Evolutionary conservation across 1,139 yeast species (phyloP), one percentile per base, ranked within the genome.

Genomic region (Komagataea norvegica): DNA sequence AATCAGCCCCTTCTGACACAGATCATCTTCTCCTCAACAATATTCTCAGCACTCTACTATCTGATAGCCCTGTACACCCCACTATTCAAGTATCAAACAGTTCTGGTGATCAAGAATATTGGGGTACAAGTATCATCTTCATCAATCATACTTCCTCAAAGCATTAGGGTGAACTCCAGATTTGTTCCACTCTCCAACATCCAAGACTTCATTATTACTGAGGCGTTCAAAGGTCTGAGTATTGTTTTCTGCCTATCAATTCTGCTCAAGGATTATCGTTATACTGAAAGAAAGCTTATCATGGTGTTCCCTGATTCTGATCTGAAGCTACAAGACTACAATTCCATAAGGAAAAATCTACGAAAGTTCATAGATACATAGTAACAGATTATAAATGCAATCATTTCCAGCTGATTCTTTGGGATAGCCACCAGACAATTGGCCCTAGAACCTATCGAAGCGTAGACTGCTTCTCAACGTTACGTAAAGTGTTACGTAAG

Each of bases 201-300:
- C 36, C 68, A 73, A 5, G 86, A 79, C 54, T 55, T 80, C 20
- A 75, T 79, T 1, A 74, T 81, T 23, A 80, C 79, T 50, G 89
- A 81, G 54, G 87, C 83, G 1, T 79, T 80, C 52, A 69, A 67
- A 44, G 77, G 78, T 7, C 71, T 76, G 46, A 76, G 74, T 52
- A 85, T 79, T 8, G 64, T 79, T 1, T 78, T 69, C 51, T 79
- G 79, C 51, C 58, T 81, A 55, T 73, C 81, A 37, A 62, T 79
- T 7, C 60, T 79, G 30, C 68, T 77, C n/a, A 68, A 50, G 22
- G 55, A 50, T 25, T 37, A 32, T 13, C 9, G n/a, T 4, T 9
- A 19, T 2, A 36, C 46, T 4, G 44, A 49, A 6, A 31, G 16
- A 23, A 52, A 49, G 32, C 48, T 68, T 38, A 51, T 57, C n/a